A percentile compares a stretch with the other conserved stretches of the same genome.
Conservation (phyloP, 1,284 basidiomycete genomes). For the Stygiomarasmius scandens region DNA sequence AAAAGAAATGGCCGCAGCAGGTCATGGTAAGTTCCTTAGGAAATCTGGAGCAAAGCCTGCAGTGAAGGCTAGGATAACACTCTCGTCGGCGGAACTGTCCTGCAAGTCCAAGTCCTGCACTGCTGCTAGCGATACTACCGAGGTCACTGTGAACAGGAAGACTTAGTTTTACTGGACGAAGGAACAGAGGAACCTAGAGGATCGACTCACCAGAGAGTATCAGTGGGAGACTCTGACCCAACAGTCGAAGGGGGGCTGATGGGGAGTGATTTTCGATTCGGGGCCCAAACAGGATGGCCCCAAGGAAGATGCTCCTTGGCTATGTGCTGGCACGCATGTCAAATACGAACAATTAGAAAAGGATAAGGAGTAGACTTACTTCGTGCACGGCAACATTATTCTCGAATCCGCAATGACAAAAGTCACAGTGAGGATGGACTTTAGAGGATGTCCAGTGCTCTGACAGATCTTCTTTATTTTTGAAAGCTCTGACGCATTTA, state of each 20-base stretch:
- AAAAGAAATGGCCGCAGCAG: conserved; percentile 12
- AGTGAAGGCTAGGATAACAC: conserved; percentile 7
- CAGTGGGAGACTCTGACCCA: background rate
- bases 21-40: conserved; percentile 6
- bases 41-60: conserved; percentile 6
- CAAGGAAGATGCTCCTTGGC: background rate
- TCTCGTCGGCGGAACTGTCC: too few species aligned
- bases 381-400: background rate
- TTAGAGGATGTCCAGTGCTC: conserved; percentile 21
- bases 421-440: conserved; percentile 9
- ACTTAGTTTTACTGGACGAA: background rate
- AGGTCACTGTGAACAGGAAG: too few species aligned
- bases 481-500: conserved; percentile 23
- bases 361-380: background rate
- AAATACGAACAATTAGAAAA: background rate
- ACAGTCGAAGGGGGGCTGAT: background rate
- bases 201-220: background rate
- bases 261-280: background rate
- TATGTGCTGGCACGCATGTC: background rate
- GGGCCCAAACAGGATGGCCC: background rate
- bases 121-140: too few species aligned
- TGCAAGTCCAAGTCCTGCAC: too few species aligned
- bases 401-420: conserved; percentile 1
- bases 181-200: background rate
- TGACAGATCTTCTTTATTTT: conserved; percentile 13